Evolutionary conservation across 768 basidiomycete genomes (phyloP).

Genomic region (Xerocomus spinulosus): DNA sequence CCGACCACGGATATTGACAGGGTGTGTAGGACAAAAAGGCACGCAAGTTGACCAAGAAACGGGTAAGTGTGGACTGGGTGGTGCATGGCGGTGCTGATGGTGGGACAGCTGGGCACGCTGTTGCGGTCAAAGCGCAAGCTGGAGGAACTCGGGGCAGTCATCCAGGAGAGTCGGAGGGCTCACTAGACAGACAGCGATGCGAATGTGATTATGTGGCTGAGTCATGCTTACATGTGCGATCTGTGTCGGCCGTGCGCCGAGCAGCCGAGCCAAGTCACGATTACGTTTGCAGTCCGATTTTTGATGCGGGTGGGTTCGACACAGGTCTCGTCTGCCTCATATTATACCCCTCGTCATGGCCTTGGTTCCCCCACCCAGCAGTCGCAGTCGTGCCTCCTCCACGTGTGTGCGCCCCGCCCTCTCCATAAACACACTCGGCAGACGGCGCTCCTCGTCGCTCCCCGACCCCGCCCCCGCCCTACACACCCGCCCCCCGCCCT

Average conservation of each 20-base stretch:
- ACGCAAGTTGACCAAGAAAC: constrained; percentile 98
- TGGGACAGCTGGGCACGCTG: constrained; percentile 84
- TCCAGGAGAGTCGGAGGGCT: constrained; percentile 88
- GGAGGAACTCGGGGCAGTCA: constrained; percentile 88
- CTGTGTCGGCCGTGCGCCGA: constrained; percentile 14
- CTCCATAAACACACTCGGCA: constrained; percentile 49
- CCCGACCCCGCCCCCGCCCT: constrained; percentile 18
- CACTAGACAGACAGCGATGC: constrained; percentile 32
- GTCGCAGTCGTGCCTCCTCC: constrained; percentile 55
- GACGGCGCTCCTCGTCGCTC: constrained; percentile 49
- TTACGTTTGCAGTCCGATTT: constrained; percentile 25
- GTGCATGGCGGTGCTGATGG: not conserved
- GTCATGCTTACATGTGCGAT: constrained; percentile 6
- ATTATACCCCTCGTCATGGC: constrained; percentile 22
- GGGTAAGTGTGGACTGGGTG: constrained; percentile 54
- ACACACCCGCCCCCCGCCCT: constrained; percentile 23
- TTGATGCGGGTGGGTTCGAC: constrained; percentile 12
- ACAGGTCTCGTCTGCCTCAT: not conserved
- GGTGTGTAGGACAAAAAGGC: constrained; percentile 90
- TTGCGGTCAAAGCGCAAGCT: constrained; percentile 98
- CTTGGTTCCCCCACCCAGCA: constrained; percentile 36
- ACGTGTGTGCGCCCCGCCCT: constrained; percentile 51
- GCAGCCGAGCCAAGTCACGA: constrained; percentile 12
- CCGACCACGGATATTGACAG: not conserved
- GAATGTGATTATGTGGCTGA: constrained; percentile 9